A percentile compares a stretch with the other conserved stretches of the same genome.
These are phyloP conservation scores for Colletotrichum costaricense DNA, from an alignment of 2,329 filamentous ascomycete genomes.

Conservation along the genomic window DNA sequence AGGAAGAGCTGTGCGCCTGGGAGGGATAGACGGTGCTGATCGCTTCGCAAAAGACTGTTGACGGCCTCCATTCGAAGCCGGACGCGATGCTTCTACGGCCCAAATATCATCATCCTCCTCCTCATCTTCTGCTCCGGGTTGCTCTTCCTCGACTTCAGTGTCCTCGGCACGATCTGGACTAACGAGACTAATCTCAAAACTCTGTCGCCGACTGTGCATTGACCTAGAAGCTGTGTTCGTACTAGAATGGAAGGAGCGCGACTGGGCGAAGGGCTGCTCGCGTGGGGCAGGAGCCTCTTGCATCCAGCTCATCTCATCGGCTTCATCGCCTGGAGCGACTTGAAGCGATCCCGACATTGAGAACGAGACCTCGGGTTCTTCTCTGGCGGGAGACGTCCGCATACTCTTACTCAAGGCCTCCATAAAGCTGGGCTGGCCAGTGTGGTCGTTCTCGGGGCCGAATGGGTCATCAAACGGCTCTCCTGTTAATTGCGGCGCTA, in stretches of 20 bases:
- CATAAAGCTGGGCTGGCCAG: conserved; percentile 47
- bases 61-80: conserved; percentile 35
- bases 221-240: conserved; percentile 26
- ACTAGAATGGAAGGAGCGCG: conserved; percentile 19
- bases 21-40: conserved; percentile 32
- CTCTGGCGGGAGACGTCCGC: conserved; percentile 17
- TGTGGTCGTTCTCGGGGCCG: conserved; percentile 39
- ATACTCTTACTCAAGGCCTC: conserved; percentile 44
- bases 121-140: conserved; percentile 15
- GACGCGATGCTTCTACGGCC: conserved; percentile 66
- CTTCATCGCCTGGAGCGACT: conserved; percentile 38
- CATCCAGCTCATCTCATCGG: conserved; percentile 58
- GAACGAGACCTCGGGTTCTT: background rate
- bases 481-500: conserved; percentile 15
- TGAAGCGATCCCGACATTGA: conserved; percentile 28
- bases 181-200: conserved; percentile 9
- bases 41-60: conserved; percentile 45
- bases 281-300: conserved; percentile 38
- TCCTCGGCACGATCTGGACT: conserved; percentile 14
- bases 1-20: conserved; percentile 43
- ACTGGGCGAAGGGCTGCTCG: conserved; percentile 27
- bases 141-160: conserved; percentile 26
- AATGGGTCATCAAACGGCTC: conserved; percentile 46
- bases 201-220: conserved; percentile 5
- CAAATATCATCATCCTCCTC: conserved; percentile 62